Base-by-base conservation (phyloP, 495 filamentous ascomycete species). In the Astrocystis sublimbata region DNA sequence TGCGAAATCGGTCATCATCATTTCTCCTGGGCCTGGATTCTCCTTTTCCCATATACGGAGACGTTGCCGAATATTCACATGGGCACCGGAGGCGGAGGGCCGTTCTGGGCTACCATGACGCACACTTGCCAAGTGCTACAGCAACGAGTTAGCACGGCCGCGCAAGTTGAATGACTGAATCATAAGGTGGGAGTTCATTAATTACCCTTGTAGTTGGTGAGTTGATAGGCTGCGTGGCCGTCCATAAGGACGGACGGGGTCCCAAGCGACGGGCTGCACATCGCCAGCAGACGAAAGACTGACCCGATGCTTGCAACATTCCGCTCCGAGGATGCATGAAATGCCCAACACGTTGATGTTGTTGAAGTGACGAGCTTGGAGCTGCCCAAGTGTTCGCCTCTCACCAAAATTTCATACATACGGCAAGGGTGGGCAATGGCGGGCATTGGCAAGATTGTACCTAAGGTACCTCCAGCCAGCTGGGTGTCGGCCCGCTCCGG, bases 11-110 rank as follows among this genome's bases (percentile, higher is more conserved):
- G 66, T 65, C 43, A 65, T 60, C 7, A 76, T 73, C 13, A 68
- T 47, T 19, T 59, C 58, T 36, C 71, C 73, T 61, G 72, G 67
- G 36, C 66, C 76, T 28, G 75, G 73, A 56, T 79, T 74, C 58
- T 81, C 79, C 56, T 58, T 67, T 66, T 83, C 77, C 87, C 87
- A 89, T 76, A 74, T 71, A 35, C 75, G 73, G 19, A 89, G 72
- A 45, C 79, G 79, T 35, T 80, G 65, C 58, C 85, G 78, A 51
- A 87, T 83, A 41, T 35, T 21, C 43, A 6, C 19, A 6, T 61
- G 8, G 0, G 21, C 5, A 1, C 17, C 17, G 3, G 3, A 30
- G 2, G 46, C 6, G 30, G 7, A 4, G 28, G 6, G 24, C 6
- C n/a, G 26, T 58, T 7, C 19, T 13, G 6, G 9, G 3, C 35